Evolutionary conservation across 2,329 filamentous ascomycete species (phyloP), one percentile per base, ranked within the genome.

Genomic region (Pseudogymnoascus destructans): DNA sequence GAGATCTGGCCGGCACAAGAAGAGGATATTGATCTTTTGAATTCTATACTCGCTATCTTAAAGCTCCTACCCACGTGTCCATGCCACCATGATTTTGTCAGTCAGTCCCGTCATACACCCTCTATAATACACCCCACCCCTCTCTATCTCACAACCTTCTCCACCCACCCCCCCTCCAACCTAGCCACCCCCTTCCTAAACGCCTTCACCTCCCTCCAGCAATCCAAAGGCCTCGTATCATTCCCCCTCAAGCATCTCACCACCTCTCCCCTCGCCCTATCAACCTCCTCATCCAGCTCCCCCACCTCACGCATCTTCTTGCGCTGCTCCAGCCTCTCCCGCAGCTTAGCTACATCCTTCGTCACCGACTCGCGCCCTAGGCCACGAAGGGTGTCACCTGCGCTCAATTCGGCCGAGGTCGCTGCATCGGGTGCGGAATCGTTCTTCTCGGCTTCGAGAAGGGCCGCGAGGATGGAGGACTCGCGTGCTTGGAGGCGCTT

Each of bases 141-240:
- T 9, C 4, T 36, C 33, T 25, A 70, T 63, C 67, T 68, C 59
- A 88, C 79, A 59, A 95, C 83, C 74, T 85, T 89, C 69, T 95
- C 86, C 33, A 96, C 89, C 82, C 95, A 97, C 23, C 78, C 78
- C 73, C 82, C 85, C 80, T 96, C 92, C 73, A 96, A 72, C 74
- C 82, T 83, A 65, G 87, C 82, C 56, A 97, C 91, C 77, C 95
- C 89, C 66, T 80, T 79, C 81, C 91, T 95, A 73, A 97, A 97
- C 17, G 77, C 78, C 75, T 95, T 86, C 21, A 96, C 89, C 79
- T 96, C 90, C 73, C 84, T 80, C 87, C 88, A 96, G 79, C 92
- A 97, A 76, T 96, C 88, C 69, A 96, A 76, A 70, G 92, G 91
- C 71, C 89, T 80, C 63, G 89, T 79, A 73, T 96, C 91, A 71